Base-by-base conservation (phyloP, 2,329 filamentous ascomycete species). In the Colletotrichum endophyticum region DNA sequence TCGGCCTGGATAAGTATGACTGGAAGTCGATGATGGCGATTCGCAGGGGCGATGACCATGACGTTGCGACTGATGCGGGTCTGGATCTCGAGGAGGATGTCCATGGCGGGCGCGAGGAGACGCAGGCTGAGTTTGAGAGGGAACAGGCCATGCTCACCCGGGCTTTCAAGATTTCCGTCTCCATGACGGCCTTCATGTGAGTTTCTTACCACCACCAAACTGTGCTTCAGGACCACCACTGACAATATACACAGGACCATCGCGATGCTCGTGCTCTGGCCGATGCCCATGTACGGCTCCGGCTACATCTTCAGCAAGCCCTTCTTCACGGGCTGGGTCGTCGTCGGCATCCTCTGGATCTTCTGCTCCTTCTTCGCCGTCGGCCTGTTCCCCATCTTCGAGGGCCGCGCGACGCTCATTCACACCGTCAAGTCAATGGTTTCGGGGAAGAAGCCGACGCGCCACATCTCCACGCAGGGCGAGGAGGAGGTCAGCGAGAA, bases 221-320 rank as follows among this genome's bases (percentile, higher is more conserved):
- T 1, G 11, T 11, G 22, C 4, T 57, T 57, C 0, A 8, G 53
- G 12, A 27, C 7, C 25, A 13, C 1, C 12, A 28, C 63, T 73
- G 6, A 76, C 63, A 19, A 13, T 27, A 8, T 3, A 3, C 7
- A 1, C 22, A 70, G 80, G 86, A 94, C 95, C 0, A 77, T 98
- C 0, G 89, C 92, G 0, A 88, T 98, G 72, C 87, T 98, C 0
- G 89, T 98, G 3, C 90, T 98, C 19, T 98, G 96, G 95, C 96
- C 96, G 0, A 96, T 98, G 90, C 96, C 96, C 2, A 93, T 98
- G 92, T 98, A 97, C 82, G 96, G 95, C 13, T 89, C 90, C 0
- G 91, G 91, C 1, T 98, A 98, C 82, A 90, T 98, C 70, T 98
- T 97, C 85, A 92, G 90, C 84, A 94, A 95, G 87, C 89, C 89